Conservation (phyloP, 2,329 filamentous ascomycete genomes). For the Fonsecaea erecta region DNA sequence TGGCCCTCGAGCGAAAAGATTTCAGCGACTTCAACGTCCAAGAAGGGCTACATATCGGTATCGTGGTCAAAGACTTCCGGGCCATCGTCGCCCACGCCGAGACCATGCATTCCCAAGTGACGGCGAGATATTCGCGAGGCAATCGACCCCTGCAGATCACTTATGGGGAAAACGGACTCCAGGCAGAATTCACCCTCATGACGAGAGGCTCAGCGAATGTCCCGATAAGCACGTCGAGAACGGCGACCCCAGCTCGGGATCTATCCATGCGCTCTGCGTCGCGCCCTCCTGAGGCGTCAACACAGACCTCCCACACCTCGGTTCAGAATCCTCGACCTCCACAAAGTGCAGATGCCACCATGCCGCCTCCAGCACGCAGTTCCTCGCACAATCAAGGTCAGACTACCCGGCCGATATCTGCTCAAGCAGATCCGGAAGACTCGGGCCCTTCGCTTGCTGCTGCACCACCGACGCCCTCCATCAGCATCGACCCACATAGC, state of each 20-base stretch:
- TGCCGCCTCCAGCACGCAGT: slow-evolving; percentile 37
- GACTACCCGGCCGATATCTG: slow-evolving; percentile 30
- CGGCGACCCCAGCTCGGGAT: slow-evolving; percentile 42
- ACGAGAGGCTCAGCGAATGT: slow-evolving; percentile 61
- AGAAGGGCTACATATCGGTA: slow-evolving; percentile 64
- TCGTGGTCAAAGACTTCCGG: slow-evolving; percentile 69
- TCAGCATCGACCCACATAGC: slow-evolving; percentile 59
- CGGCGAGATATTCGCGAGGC: slow-evolving; percentile 63
- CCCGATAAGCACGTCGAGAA: slow-evolving; percentile 46
- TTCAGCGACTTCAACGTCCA: slow-evolving; percentile 66
- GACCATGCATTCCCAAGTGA: slow-evolving; percentile 59
- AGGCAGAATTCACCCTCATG: slow-evolving; percentile 68
- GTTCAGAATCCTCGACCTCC: slow-evolving; percentile 12
- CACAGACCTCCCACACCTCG: slow-evolving; percentile 22
- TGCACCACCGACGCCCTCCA: slow-evolving; percentile 44
- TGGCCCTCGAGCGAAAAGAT: slow-evolving; percentile 64
- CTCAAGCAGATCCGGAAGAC: slow-evolving; percentile 28
- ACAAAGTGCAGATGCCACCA: slow-evolving; percentile 15
- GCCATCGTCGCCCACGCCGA: slow-evolving; percentile 67
- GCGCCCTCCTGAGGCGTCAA: slow-evolving; percentile 33
- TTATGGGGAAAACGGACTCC: slow-evolving; percentile 61
- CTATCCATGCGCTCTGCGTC: slow-evolving; percentile 49
- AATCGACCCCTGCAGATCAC: slow-evolving; percentile 64
- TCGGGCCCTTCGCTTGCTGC: slow-evolving; percentile 10
- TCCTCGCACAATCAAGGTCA: slow-evolving; percentile 20